Percentiles rank a stretch among this genome's conserved stretches.
These are phyloP conservation scores for Plantago major DNA, from an alignment of 257 asterid genomes.

Conservation along the genomic window DNA sequence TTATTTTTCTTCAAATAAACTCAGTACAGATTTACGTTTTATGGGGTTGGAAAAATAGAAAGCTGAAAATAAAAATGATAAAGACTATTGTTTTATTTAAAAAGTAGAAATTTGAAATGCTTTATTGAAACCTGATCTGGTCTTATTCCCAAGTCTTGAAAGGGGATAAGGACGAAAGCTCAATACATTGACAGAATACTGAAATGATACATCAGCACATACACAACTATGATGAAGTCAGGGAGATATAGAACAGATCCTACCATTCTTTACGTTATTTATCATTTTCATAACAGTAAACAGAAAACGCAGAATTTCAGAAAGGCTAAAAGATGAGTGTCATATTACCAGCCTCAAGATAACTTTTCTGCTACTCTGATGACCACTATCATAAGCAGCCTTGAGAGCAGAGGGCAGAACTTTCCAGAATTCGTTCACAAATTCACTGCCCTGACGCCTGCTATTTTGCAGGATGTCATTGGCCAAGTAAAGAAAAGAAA, in stretches of 20 bases:
- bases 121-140: too few relatives aligned
- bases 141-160: too few relatives aligned
- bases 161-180: too few relatives aligned
- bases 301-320: conserved; percentile 8
- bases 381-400: conserved; percentile 53
- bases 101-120: too few relatives aligned
- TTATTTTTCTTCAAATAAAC: too few relatives aligned
- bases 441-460: conserved; percentile 95
- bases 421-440: conserved; percentile 96
- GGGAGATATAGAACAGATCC: neutral
- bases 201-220: too few relatives aligned
- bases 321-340: conserved; percentile 7
- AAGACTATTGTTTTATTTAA: too few relatives aligned
- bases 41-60: too few relatives aligned
- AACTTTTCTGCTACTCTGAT: conserved; percentile 68
- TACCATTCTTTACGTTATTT: conserved; percentile 7
- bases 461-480: conserved; percentile 96
- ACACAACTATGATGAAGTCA: neutral
- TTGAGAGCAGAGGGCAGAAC: conserved; percentile 78
- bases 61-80: too few relatives aligned
- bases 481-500: conserved; percentile 74
- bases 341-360: conserved; percentile 78
- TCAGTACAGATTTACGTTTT: too few relatives aligned
- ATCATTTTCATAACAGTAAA: conserved; percentile 9
- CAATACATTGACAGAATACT: too few relatives aligned